These are phyloP conservation scores for Ceratocystis colombiana DNA, from an alignment of 2,329 filamentous ascomycete genomes.

Conservation along the genomic window DNA sequence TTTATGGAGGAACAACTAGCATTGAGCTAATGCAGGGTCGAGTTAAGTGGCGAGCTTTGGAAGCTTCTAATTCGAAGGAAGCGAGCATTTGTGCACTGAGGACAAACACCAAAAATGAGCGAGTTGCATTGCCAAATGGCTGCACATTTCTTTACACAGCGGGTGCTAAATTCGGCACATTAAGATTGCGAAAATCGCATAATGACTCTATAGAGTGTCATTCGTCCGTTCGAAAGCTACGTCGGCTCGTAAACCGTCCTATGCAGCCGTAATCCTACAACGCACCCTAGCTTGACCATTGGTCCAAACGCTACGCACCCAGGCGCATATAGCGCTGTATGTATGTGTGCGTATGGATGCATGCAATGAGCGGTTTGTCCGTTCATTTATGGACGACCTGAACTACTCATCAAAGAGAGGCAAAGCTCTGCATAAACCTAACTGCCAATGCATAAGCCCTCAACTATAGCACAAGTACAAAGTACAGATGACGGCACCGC, in stretches of 20 bases:
- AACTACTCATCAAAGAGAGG: background rate
- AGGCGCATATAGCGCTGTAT: background rate
- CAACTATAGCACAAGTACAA: background rate
- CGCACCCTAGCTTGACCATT: conserved; percentile 1
- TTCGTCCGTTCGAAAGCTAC: background rate
- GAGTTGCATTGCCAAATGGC: background rate
- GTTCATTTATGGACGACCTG: background rate
- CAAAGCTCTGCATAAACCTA: background rate
- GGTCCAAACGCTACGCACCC: background rate
- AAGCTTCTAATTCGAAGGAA: conserved; percentile 11
- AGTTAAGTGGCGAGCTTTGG: conserved; percentile 7
- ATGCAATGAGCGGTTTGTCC: background rate
- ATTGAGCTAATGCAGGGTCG: conserved; percentile 7
- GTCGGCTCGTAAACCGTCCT: conserved; percentile 3
- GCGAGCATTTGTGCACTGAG: background rate
- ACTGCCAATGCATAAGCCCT: conserved; percentile 1
- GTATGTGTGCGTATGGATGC: background rate
- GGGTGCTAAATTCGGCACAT: conserved; percentile 4
- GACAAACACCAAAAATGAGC: background rate
- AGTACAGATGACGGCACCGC: too few relatives aligned
- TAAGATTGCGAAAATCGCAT: conserved; percentile 3
- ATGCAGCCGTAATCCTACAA: background rate
- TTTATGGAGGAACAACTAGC: conserved; percentile 6
- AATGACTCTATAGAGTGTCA: background rate
- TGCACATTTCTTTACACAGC: background rate